A percentile compares a stretch with the other conserved stretches of the same genome.
These are phyloP conservation scores for Colletotrichum eleusines DNA, from an alignment of 2,329 filamentous ascomycete genomes.

Conservation along the genomic window DNA sequence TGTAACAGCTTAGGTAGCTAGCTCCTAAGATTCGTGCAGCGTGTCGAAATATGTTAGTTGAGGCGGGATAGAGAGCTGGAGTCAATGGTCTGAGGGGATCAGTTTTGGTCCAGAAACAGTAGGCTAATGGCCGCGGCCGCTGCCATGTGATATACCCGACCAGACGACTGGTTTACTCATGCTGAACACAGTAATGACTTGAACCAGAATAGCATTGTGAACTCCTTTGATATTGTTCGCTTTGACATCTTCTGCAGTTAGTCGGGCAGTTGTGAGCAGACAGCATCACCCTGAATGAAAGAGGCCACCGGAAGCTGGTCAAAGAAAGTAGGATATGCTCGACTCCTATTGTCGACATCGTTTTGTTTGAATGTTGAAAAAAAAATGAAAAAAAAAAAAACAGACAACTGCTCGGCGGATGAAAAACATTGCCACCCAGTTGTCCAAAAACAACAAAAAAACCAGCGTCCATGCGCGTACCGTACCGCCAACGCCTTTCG, in stretches of 20 bases:
- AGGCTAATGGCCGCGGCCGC: background rate
- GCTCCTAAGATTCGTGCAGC: background rate
- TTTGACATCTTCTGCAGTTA: background rate
- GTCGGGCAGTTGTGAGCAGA: background rate
- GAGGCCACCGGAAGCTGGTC: background rate
- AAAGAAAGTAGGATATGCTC: background rate
- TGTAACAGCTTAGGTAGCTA: background rate
- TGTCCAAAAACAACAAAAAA: background rate
- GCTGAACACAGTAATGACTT: background rate
- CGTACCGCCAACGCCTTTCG: constrained; percentile 33
- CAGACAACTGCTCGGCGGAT: too few species aligned
- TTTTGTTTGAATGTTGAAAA: background rate
- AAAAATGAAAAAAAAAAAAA: too few species aligned
- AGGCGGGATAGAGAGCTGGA: background rate
- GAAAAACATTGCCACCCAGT: background rate
- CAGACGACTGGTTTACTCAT: too few species aligned
- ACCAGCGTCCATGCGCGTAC: background rate
- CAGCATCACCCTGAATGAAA: background rate
- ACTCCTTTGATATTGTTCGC: background rate
- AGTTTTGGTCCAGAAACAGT: too few species aligned
- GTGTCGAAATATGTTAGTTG: too few species aligned
- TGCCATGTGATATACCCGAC: background rate
- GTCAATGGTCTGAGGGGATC: background rate
- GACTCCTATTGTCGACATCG: background rate
- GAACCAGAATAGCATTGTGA: background rate